Percentiles rank a stretch among this genome's conserved stretches.
Evolutionary conservation across 2,329 filamentous ascomycete species (phyloP).

Genomic region (Tolypocladium paradoxum): DNA sequence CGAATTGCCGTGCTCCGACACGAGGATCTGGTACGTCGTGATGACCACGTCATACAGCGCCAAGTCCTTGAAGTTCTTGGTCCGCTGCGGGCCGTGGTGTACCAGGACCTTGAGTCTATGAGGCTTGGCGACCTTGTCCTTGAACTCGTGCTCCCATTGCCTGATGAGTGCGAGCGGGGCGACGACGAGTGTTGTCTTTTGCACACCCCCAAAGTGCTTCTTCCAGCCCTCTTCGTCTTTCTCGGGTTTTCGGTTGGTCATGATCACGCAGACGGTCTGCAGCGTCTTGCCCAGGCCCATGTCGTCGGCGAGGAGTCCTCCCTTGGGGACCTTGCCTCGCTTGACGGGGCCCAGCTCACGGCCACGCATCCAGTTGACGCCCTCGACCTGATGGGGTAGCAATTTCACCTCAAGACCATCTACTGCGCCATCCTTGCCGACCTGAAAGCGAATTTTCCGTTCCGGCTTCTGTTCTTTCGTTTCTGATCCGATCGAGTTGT

Average conservation of each 20-base stretch:
- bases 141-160: constrained; percentile 93
- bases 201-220: constrained; percentile 56
- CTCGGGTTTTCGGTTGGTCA: constrained; percentile 64
- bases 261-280: constrained; percentile 80
- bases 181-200: constrained; percentile 79
- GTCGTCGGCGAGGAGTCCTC: constrained; percentile 91
- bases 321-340: constrained; percentile 72
- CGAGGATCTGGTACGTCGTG: constrained; percentile 91
- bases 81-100: constrained; percentile 80
- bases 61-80: constrained; percentile 66
- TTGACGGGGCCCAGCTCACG: constrained; percentile 82
- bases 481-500: constrained; percentile 11
- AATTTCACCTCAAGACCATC: constrained; percentile 81
- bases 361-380: constrained; percentile 88
- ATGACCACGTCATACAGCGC: constrained; percentile 89
- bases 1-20: constrained; percentile 74
- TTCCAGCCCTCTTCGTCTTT: constrained; percentile 50
- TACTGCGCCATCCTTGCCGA: constrained; percentile 40
- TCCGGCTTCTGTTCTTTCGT: constrained; percentile 10
- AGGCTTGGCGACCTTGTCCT: constrained; percentile 60
- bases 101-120: constrained; percentile 73
- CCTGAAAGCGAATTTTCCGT: constrained; percentile 8
- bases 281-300: constrained; percentile 97
- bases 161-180: constrained; percentile 89
- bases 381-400: constrained; percentile 87